Conservation (phyloP, 2,329 filamentous ascomycete species). For the Ceratocystis cacaofunesta region DNA sequence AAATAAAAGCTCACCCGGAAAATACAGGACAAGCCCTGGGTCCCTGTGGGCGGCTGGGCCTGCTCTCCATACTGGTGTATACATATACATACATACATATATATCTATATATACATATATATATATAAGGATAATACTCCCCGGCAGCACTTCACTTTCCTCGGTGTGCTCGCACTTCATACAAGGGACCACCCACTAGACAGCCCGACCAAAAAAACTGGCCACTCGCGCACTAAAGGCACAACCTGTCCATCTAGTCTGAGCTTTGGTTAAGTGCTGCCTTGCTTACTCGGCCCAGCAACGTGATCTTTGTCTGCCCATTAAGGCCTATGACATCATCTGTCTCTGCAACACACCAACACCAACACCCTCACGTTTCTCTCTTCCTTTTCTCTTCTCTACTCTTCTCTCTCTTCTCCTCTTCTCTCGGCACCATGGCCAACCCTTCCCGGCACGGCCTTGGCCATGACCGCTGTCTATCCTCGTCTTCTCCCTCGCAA, state of each 20-base stretch:
- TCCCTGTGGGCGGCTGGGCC: too few relatives aligned
- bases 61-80: too few relatives aligned
- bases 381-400: too few relatives aligned
- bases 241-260: not conserved
- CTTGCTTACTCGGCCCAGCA: not conserved
- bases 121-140: not conserved
- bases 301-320: not conserved
- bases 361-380: not conserved
- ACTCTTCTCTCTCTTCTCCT: not conserved
- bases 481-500: conserved; percentile 5
- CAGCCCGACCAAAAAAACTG: not conserved
- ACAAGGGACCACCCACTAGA: not conserved
- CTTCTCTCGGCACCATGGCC: conserved; percentile 1
- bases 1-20: not conserved
- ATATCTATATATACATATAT: not conserved
- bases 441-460: not conserved
- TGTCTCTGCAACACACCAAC: not conserved
- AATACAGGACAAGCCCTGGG: not conserved
- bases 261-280: not conserved
- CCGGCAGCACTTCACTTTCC: not conserved
- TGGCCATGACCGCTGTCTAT: not conserved
- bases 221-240: too few relatives aligned
- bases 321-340: not conserved
- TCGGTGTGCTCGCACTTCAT: not conserved
- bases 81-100: not conserved